Conservation (phyloP, 1,284 basidiomycete genomes). For the Phlebopus sp. region DNA sequence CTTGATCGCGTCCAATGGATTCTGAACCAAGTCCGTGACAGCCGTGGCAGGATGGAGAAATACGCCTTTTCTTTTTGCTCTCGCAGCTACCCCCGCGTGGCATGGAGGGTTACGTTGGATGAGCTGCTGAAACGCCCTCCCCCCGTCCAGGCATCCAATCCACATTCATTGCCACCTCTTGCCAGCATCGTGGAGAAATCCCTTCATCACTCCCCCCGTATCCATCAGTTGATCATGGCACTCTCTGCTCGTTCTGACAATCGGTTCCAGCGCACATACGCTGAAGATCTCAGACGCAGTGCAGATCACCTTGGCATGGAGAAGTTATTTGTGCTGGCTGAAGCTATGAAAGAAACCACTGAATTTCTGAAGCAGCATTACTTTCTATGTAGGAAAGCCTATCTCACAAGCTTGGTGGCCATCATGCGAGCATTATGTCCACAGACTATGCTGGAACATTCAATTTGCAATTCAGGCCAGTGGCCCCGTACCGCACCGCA, state of each 20-base stretch:
- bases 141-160: not conserved
- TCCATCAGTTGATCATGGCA: slow-evolving; percentile 12
- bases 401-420: not conserved
- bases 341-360: not conserved
- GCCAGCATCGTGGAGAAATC: not conserved
- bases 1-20: slow-evolving; percentile 16
- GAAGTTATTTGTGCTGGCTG: not conserved
- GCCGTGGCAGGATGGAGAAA: not conserved
- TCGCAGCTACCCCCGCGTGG: not conserved
- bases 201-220: not conserved
- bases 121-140: slow-evolving; percentile 13
- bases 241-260: slow-evolving; percentile 3
- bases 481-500: slow-evolving; percentile 27
- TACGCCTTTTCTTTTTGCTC: slow-evolving; percentile 16
- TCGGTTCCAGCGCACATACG: slow-evolving; percentile 20
- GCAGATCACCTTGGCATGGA: slow-evolving; percentile 14
- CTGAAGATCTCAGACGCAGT: slow-evolving; percentile 15
- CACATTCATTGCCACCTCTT: not conserved
- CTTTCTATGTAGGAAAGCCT: not conserved
- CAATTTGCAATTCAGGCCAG: slow-evolving; percentile 11
- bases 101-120: not conserved
- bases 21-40: slow-evolving; percentile 1
- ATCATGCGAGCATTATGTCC: slow-evolving; percentile 13
- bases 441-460: slow-evolving; percentile 5
- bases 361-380: slow-evolving; percentile 1